Conservation (phyloP, 2,329 filamentous ascomycete species). For the Fusarium nematophilum region DNA sequence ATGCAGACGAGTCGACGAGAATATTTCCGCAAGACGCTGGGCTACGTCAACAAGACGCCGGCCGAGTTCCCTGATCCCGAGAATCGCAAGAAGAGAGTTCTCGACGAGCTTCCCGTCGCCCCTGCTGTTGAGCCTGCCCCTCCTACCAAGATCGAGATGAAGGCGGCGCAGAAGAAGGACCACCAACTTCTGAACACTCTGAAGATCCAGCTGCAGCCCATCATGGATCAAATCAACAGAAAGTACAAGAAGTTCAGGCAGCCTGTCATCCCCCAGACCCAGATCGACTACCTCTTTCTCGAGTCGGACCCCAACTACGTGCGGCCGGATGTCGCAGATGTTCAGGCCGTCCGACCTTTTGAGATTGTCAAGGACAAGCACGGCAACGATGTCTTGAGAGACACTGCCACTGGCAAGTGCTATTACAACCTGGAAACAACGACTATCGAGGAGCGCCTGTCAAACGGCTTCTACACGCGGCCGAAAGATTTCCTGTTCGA, state of each 20-base stretch:
- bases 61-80: slow-evolving; percentile 87
- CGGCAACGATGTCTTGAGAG: slow-evolving; percentile 79
- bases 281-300: slow-evolving; percentile 84
- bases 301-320: slow-evolving; percentile 81
- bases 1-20: slow-evolving; percentile 71
- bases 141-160: slow-evolving; percentile 81
- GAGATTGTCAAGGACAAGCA: slow-evolving; percentile 84
- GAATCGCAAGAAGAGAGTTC: slow-evolving; percentile 85
- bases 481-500: slow-evolving; percentile 91
- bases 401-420: slow-evolving; percentile 82
- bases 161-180: slow-evolving; percentile 83
- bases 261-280: slow-evolving; percentile 77
- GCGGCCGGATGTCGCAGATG: slow-evolving; percentile 64
- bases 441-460: slow-evolving; percentile 94
- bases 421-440: slow-evolving; percentile 95
- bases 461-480: slow-evolving; percentile 94
- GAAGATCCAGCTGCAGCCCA: slow-evolving; percentile 89
- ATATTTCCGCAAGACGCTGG: slow-evolving; percentile 81
- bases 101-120: slow-evolving; percentile 81
- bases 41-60: slow-evolving; percentile 82
- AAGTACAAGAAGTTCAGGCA: slow-evolving; percentile 91
- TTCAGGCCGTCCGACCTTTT: slow-evolving; percentile 77
- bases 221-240: slow-evolving; percentile 96
- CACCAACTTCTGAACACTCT: slow-evolving; percentile 85
- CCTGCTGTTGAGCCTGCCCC: slow-evolving; percentile 76